A percentile compares a stretch with the other conserved stretches of the same genome.
phyloP scores from a whole-genome alignment of 495 filamentous ascomycete species.

The Aspergillus bertholletiae region DNA sequence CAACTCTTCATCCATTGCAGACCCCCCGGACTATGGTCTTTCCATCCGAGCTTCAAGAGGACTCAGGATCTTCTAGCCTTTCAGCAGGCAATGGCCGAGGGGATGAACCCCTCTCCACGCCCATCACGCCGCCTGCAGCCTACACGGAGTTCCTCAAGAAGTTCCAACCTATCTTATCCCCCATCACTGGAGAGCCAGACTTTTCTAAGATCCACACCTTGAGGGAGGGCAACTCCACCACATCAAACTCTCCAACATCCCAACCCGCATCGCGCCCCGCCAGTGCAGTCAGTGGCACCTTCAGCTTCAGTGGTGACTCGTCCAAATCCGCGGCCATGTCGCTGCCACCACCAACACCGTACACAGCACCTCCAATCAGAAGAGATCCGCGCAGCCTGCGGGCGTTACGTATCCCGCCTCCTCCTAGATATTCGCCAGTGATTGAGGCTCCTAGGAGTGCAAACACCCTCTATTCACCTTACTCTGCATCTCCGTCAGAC shows the following conservation, averaged over 20 bases:
- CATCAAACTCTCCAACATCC: neutral
- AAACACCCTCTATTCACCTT: slow-evolving; percentile 30
- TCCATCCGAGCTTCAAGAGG: slow-evolving; percentile 65
- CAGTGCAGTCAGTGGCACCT: slow-evolving; percentile 35
- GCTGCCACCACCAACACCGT: slow-evolving; percentile 36
- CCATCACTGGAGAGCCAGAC: slow-evolving; percentile 27
- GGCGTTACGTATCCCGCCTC: slow-evolving; percentile 40
- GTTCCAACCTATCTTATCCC: slow-evolving; percentile 61
- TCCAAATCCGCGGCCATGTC: slow-evolving; percentile 27
- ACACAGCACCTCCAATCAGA: slow-evolving; percentile 9
- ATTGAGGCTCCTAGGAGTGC: slow-evolving; percentile 30
- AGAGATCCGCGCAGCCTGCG: slow-evolving; percentile 27
- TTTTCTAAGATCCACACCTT: slow-evolving; percentile 33
- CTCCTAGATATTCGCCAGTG: slow-evolving; percentile 19
- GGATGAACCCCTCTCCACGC: slow-evolving; percentile 62
- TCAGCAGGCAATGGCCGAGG: slow-evolving; percentile 43
- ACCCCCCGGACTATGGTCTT: slow-evolving; percentile 76
- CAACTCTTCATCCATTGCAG: slow-evolving; percentile 66
- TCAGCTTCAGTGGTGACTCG: slow-evolving; percentile 16
- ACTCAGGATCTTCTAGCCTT: slow-evolving; percentile 20
- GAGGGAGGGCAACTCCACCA: slow-evolving; percentile 7
- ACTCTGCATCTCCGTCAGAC: slow-evolving; percentile 28
- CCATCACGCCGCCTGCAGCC: slow-evolving; percentile 87
- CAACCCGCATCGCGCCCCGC: slow-evolving; percentile 36
- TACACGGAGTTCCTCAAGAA: slow-evolving; percentile 91